Evolutionary conservation across 2,329 filamentous ascomycete genomes (phyloP).

Genomic region (Fusarium torreyae): DNA sequence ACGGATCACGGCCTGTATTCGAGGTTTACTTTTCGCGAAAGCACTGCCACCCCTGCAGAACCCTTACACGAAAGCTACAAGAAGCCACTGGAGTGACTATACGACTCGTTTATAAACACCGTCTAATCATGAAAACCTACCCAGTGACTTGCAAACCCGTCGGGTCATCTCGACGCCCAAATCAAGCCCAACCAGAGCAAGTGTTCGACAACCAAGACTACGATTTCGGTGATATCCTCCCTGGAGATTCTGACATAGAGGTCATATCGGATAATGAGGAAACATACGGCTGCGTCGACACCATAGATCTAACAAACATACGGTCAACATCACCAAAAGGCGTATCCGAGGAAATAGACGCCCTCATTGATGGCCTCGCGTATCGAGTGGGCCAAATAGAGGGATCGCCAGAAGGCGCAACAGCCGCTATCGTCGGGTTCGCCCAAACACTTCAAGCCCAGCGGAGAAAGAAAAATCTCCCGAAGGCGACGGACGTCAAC

Average conservation of each 20-base stretch:
- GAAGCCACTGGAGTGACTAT: slow-evolving; percentile 50
- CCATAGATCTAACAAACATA: slow-evolving; percentile 41
- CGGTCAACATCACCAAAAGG: slow-evolving; percentile 26
- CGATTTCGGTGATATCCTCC: slow-evolving; percentile 44
- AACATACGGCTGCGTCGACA: slow-evolving; percentile 18
- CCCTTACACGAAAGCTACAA: slow-evolving; percentile 48
- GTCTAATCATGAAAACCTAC: slow-evolving; percentile 51
- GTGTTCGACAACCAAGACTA: slow-evolving; percentile 39
- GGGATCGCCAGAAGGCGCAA: slow-evolving; percentile 46
- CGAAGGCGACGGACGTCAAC: slow-evolving; percentile 22
- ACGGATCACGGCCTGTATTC: slow-evolving; percentile 49
- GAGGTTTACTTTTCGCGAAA: slow-evolving; percentile 57
- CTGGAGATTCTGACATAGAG: slow-evolving; percentile 32
- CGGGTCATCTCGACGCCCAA: neutral
- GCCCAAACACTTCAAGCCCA: slow-evolving; percentile 32
- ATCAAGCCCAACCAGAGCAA: neutral
- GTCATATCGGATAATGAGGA: slow-evolving; percentile 28
- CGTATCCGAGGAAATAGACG: slow-evolving; percentile 22
- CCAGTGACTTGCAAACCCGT: neutral
- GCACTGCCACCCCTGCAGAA: slow-evolving; percentile 51
- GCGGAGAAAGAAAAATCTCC: neutral
- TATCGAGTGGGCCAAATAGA: slow-evolving; percentile 54
- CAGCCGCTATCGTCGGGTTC: slow-evolving; percentile 50
- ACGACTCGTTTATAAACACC: slow-evolving; percentile 48
- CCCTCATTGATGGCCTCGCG: slow-evolving; percentile 50